A percentile compares a stretch with the other conserved stretches of the same genome.
These are phyloP conservation scores for Exobasidium rhododendri DNA, from an alignment of 1,284 basidiomycete genomes.

Conservation along the genomic window DNA sequence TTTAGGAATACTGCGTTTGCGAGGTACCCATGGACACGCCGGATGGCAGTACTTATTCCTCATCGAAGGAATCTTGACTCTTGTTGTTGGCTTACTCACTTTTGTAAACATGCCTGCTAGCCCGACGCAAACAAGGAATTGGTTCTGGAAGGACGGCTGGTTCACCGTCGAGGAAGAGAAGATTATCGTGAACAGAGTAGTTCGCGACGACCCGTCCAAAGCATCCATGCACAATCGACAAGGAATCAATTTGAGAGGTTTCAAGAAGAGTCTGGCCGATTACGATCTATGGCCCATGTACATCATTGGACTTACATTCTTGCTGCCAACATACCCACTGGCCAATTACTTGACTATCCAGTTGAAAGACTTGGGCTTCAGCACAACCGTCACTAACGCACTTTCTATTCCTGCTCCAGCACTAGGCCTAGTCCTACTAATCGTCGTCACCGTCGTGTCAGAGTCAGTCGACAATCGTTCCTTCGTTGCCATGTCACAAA, in stretches of 20 bases:
- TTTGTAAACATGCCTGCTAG: slow-evolving; percentile 70
- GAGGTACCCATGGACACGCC: slow-evolving; percentile 62
- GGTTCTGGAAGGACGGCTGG: slow-evolving; percentile 11
- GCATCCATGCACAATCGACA: slow-evolving; percentile 71
- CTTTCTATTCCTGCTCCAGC: slow-evolving; percentile 15
- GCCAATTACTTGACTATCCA: slow-evolving; percentile 17
- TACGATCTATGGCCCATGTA: slow-evolving; percentile 20
- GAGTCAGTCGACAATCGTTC: slow-evolving; percentile 17
- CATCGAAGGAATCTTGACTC: slow-evolving; percentile 48
- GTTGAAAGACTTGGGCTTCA: slow-evolving; percentile 16
- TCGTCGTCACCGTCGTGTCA: slow-evolving; percentile 18
- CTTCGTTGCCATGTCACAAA: slow-evolving; percentile 12
- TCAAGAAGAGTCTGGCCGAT: slow-evolving; percentile 11
- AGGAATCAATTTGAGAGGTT: slow-evolving; percentile 49
- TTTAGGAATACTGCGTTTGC: slow-evolving; percentile 65
- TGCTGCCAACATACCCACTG: slow-evolving; percentile 12
- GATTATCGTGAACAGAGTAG: slow-evolving; percentile 58
- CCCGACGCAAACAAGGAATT: slow-evolving; percentile 56
- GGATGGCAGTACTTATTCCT: slow-evolving; percentile 53
- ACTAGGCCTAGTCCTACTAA: slow-evolving; percentile 12
- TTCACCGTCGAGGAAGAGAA: slow-evolving; percentile 15
- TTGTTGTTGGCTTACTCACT: slow-evolving; percentile 62
- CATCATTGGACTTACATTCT: slow-evolving; percentile 11
- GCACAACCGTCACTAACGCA: slow-evolving; percentile 10
- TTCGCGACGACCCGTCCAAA: slow-evolving; percentile 68